Evolutionary conservation across 805 yeast genomes (phyloP).

Genomic region (Wickerhamia fluorescens): DNA sequence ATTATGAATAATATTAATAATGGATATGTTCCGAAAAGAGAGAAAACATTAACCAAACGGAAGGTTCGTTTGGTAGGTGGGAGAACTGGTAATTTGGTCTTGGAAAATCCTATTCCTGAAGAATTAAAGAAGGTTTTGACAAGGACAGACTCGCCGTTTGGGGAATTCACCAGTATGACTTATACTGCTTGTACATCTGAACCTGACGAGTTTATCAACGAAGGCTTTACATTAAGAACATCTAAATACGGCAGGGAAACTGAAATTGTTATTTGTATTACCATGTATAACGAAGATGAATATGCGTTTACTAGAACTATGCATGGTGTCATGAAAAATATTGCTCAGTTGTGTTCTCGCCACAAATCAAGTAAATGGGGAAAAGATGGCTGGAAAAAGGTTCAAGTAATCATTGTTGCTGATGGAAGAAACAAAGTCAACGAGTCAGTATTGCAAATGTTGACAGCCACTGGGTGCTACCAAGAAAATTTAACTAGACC

Average conservation of each 20-base stretch:
- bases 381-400: slow-evolving; percentile 92
- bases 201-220: slow-evolving; percentile 74
- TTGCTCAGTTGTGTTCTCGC: slow-evolving; percentile 80
- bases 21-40: slow-evolving; percentile 50
- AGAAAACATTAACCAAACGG: slow-evolving; percentile 62
- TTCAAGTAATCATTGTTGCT: slow-evolving; percentile 83
- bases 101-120: slow-evolving; percentile 92
- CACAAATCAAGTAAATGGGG: slow-evolving; percentile 89
- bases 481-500: slow-evolving; percentile 98
- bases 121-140: slow-evolving; percentile 81
- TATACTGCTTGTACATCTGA: slow-evolving; percentile 95
- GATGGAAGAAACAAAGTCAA: slow-evolving; percentile 91
- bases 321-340: slow-evolving; percentile 89
- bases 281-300: slow-evolving; percentile 97
- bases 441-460: slow-evolving; percentile 76
- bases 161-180: slow-evolving; percentile 93
- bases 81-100: slow-evolving; percentile 70
- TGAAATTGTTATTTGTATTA: slow-evolving; percentile 84
- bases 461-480: slow-evolving; percentile 93
- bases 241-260: slow-evolving; percentile 85
- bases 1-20: slow-evolving; percentile 37
- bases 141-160: slow-evolving; percentile 65
- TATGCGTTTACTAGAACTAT: slow-evolving; percentile 83
- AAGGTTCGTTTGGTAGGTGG: slow-evolving; percentile 60
- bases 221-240: slow-evolving; percentile 83